Evolutionary conservation across 306 rosid species (phyloP).

Genomic region (Rosa persica): DNA sequence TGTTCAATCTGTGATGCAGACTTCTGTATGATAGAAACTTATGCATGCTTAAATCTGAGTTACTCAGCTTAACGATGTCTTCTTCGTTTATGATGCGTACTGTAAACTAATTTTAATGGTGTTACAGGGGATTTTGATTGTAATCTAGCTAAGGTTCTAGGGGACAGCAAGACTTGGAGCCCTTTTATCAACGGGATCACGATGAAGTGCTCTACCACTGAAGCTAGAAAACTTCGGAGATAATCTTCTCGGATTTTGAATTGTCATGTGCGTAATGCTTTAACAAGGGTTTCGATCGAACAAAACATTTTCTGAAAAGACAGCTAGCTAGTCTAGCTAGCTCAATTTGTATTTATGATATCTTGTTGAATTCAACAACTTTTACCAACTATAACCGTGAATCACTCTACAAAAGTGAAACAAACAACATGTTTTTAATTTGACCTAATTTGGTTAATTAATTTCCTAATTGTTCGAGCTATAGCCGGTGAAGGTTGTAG

Average conservation of each 20-base stretch:
- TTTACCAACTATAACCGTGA: neutral
- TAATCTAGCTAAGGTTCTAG: no score
- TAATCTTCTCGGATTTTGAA: neutral
- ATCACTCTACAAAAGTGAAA: neutral
- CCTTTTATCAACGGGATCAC: neutral
- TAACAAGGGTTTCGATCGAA: neutral
- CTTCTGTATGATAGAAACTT: neutral
- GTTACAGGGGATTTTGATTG: neutral
- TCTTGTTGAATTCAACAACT: neutral
- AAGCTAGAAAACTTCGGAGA: neutral
- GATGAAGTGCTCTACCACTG: neutral
- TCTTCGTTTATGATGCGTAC: no score
- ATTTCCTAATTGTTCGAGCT: neutral
- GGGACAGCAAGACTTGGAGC: neutral
- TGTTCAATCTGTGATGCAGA: slow-evolving; percentile 1
- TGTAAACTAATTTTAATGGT: neutral
- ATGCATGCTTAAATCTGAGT: neutral
- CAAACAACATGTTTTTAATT: neutral
- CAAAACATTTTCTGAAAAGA: neutral
- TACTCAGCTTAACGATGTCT: neutral
- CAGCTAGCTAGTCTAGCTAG: neutral
- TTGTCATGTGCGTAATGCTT: neutral
- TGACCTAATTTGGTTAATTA: neutral
- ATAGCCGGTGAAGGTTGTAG: neutral
- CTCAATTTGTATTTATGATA: neutral